phyloP scores from a whole-genome alignment of 805 yeast genomes.

The Candida maltosa region DNA sequence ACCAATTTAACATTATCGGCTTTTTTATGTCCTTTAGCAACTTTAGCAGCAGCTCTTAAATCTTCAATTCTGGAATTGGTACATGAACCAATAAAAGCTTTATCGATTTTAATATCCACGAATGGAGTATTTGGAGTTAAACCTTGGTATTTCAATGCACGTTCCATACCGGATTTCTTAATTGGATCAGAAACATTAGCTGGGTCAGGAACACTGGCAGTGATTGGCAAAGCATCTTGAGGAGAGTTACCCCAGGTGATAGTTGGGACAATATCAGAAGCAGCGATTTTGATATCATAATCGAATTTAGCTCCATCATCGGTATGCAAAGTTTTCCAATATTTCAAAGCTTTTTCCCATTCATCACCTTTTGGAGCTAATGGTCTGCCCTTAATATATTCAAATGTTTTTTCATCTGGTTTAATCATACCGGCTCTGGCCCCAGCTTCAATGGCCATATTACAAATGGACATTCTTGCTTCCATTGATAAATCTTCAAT shows the following conservation, averaged over 20 bases:
- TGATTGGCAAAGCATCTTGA: constrained; percentile 95
- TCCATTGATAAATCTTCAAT: constrained; percentile 89
- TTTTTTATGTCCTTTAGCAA: constrained; percentile 84
- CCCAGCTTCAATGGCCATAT: constrained; percentile 98
- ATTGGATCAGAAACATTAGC: constrained; percentile 64
- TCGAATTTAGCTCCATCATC: constrained; percentile 93
- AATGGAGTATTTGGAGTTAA: constrained; percentile 79
- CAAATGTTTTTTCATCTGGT: constrained; percentile 87
- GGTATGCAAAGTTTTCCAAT: constrained; percentile 86
- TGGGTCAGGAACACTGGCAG: constrained; percentile 90
- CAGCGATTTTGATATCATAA: constrained; percentile 74
- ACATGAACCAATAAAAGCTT: constrained; percentile 97
- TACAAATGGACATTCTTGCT: constrained; percentile 99
- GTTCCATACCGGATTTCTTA: constrained; percentile 78
- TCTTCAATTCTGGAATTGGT: constrained; percentile 98
- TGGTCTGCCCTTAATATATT: constrained; percentile 90
- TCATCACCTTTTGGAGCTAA: constrained; percentile 90
- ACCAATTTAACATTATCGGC: constrained; percentile 80
- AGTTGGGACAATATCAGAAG: constrained; percentile 87
- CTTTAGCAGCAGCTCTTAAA: constrained; percentile 90
- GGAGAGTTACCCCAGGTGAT: constrained; percentile 99
- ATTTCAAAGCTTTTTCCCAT: constrained; percentile 90
- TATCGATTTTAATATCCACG: constrained; percentile 73
- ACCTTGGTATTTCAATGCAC: constrained; percentile 93
- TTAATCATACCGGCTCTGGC: constrained; percentile 99